Conservation (phyloP, 192 early-diverging fungal genomes). For the Geranomyces michiganensis region DNA sequence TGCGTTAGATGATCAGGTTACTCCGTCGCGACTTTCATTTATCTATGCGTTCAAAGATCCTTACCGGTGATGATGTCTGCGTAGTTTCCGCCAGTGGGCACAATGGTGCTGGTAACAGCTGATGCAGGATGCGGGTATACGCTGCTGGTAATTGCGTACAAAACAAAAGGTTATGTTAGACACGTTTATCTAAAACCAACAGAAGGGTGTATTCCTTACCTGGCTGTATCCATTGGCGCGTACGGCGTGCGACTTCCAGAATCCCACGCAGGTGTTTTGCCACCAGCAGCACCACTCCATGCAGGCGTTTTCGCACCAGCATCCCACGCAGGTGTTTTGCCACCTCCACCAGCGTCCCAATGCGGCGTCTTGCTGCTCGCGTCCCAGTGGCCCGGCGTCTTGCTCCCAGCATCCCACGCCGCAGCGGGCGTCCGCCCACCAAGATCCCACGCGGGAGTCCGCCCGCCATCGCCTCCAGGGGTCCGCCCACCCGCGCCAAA, state of each 20-base stretch:
- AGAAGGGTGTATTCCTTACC: background rate
- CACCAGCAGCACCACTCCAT: background rate
- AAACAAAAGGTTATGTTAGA: no score
- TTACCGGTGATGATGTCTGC: background rate
- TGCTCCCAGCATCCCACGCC: conserved; percentile 56
- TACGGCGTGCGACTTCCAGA: conserved; percentile 17
- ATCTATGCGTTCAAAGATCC: background rate
- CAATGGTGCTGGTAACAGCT: no score
- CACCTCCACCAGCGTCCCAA: conserved; percentile 39
- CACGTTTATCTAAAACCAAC: no score
- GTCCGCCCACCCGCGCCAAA: conserved; percentile 70
- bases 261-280: background rate
- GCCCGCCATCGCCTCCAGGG: conserved; percentile 47
- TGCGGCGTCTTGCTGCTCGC: conserved; percentile 61
- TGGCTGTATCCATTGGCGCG: background rate
- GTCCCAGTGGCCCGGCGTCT: conserved; percentile 64
- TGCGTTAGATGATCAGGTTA: background rate
- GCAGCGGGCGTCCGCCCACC: background rate
- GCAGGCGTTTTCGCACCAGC: conserved; percentile 11
- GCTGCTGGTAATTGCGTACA: no score
- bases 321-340: background rate
- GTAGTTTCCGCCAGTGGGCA: no score
- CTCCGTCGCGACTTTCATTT: background rate
- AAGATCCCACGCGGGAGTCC: conserved; percentile 60
- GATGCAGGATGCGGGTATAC: no score